Base-by-base conservation (phyloP, 495 filamentous ascomycete species). In the Penicillium bovifimosum region DNA sequence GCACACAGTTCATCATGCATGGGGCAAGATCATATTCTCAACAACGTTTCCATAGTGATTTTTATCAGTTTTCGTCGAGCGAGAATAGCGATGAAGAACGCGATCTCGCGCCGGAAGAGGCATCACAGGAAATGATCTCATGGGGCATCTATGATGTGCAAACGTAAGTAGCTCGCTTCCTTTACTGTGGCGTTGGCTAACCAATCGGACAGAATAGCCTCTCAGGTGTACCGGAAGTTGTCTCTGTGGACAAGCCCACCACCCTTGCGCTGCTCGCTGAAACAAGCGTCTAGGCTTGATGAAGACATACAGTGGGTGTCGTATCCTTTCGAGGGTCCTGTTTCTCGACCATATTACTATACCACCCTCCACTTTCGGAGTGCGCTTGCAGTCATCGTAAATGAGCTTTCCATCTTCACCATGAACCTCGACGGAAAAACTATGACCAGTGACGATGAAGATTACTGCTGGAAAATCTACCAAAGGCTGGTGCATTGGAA, bases 71-170 rank as follows among this genome's bases (percentile, higher is more conserved):
- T 6, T 26, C 20, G 16, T 32, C 8, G 16, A 31, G 26, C 13
- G 33, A 18, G 13, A 9, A 16, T 11, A 7, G 18, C 31, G 52
- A 54, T 20, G 17, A n/a, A 2, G 24, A 43, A 7, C 26, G 41
- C 11, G 44, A 51, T 13, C 44, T 42, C 14, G 27, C 42, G 0
- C 10, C 52, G 1, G 20, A 48, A 3, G 47, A 39, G 8, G 27
- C 50, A 27, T 54, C 54, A 31, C 63, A 65, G 14, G 59, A 57
- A 20, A 36, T 65, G 44, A 52, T 65, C n/a, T 47, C 63, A 10
- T 63, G 60, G 56, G 63, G 52, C 6, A 33, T 65, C 5, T 65
- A 55, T 9, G 63, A 65, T 42, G 44, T 65, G 9, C 63, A 65
- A 47, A 48, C 57, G 63, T 65, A 38, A 48, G 60, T 34, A 11